Percentiles rank a stretch among this genome's conserved stretches.
These are phyloP conservation scores for Sporothrix globosa DNA, from an alignment of 2,329 filamentous ascomycete species.

Conservation along the genomic window DNA sequence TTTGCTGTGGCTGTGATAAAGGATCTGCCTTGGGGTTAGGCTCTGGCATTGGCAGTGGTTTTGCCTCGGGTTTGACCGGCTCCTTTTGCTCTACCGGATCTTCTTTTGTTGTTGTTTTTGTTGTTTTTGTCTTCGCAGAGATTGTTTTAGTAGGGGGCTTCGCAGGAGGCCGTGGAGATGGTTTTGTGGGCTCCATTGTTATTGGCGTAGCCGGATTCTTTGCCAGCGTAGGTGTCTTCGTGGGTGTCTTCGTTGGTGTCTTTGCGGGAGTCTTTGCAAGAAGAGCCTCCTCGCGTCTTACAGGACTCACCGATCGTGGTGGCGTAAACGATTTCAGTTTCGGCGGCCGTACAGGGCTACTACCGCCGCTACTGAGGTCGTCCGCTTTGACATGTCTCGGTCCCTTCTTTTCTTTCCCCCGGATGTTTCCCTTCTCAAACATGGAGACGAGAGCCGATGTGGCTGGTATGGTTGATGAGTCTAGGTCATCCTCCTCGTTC, in stretches of 20 bases:
- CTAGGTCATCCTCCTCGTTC: conserved; percentile 37
- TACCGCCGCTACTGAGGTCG: neutral
- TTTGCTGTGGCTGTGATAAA: neutral
- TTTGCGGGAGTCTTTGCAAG: neutral
- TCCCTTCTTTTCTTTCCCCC: neutral
- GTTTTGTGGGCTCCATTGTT: neutral
- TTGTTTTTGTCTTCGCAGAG: neutral
- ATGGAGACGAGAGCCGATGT: conserved; percentile 68
- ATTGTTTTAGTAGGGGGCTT: neutral
- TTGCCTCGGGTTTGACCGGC: neutral
- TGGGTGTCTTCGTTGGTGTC: neutral
- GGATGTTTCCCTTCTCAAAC: conserved; percentile 59
- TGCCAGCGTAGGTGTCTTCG: neutral
- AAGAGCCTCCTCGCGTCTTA: neutral
- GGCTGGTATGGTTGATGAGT: conserved; percentile 63
- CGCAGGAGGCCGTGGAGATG: neutral
- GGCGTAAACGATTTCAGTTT: conserved; percentile 42
- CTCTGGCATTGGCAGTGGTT: conserved; percentile 9
- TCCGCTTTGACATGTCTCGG: neutral
- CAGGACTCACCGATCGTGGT: conserved; percentile 40
- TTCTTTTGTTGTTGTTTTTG: no score
- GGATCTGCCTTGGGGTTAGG: neutral
- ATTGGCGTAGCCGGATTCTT: neutral
- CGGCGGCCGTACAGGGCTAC: neutral
- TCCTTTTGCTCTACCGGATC: neutral